These are phyloP conservation scores for Globisporangium solare DNA, from an alignment of 352 stramenopile species.

Conservation along the genomic window DNA sequence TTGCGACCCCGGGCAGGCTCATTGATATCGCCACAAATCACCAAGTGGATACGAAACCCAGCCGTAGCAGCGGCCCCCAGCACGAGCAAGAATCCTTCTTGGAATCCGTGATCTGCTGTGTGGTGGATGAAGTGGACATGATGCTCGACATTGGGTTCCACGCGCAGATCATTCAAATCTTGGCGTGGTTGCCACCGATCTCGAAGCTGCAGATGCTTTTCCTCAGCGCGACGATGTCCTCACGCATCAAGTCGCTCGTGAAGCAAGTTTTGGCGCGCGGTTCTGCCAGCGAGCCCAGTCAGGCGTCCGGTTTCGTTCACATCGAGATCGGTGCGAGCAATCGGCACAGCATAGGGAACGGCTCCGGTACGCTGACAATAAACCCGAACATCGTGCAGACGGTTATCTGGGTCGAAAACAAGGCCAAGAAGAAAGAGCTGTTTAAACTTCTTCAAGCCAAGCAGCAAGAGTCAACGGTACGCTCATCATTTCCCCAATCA, in stretches of 20 bases:
- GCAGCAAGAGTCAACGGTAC: constrained; percentile 38
- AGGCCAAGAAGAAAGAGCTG: constrained; percentile 52
- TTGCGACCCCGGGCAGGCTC: constrained; percentile 62
- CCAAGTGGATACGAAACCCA: not conserved
- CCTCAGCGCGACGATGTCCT: constrained; percentile 52
- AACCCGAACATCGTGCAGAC: constrained; percentile 31
- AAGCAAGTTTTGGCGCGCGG: constrained; percentile 20
- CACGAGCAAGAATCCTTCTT: constrained; percentile 10
- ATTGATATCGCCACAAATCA: constrained; percentile 37
- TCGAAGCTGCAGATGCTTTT: constrained; percentile 43
- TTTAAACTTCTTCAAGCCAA: constrained; percentile 37
- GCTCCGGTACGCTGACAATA: constrained; percentile 12
- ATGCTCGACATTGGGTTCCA: constrained; percentile 65
- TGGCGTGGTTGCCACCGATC: constrained; percentile 24
- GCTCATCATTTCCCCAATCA: not conserved
- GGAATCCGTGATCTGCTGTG: constrained; percentile 35
- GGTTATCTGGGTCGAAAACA: constrained; percentile 49
- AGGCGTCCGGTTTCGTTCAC: constrained; percentile 18
- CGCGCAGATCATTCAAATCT: constrained; percentile 40
- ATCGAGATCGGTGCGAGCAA: constrained; percentile 25
- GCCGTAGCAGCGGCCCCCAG: not conserved
- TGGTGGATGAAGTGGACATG: constrained; percentile 75
- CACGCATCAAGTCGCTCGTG: constrained; percentile 36
- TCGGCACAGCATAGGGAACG: not conserved
- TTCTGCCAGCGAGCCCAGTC: not conserved